A percentile compares a stretch with the other conserved stretches of the same genome.
Evolutionary conservation across 2,329 filamentous ascomycete genomes (phyloP).

Genomic region (Fusarium anthophilum): DNA sequence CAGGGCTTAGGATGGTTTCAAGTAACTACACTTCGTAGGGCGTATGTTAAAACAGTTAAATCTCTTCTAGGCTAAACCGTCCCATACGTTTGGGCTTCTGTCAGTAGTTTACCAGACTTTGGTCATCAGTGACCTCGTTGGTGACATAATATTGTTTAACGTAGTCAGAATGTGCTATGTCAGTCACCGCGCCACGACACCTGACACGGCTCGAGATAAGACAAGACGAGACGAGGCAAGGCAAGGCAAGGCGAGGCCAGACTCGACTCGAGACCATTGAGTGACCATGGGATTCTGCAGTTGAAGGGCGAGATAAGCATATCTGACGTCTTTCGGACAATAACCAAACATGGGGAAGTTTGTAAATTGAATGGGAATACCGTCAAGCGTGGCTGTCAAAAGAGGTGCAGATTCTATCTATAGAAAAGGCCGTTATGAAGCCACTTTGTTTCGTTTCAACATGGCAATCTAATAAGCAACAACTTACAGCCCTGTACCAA

Average conservation of each 20-base stretch:
- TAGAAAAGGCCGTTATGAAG: background rate
- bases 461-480: background rate
- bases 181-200: background rate
- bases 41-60: background rate
- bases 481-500: background rate
- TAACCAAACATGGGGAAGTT: background rate
- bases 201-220: background rate
- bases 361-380: background rate
- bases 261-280: background rate
- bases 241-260: background rate
- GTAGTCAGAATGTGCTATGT: background rate
- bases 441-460: background rate
- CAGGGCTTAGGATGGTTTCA: background rate
- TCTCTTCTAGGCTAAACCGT: background rate
- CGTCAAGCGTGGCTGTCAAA: background rate
- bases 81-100: background rate
- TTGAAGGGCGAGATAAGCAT: background rate
- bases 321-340: background rate
- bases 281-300: background rate
- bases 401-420: background rate
- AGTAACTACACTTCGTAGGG: background rate
- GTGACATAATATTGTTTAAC: background rate
- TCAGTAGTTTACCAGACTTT: background rate
- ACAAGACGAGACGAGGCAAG: background rate
- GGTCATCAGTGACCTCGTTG: background rate